Base-by-base conservation (phyloP, 306 rosid species). In the Ormosia semicastrata region DNA sequence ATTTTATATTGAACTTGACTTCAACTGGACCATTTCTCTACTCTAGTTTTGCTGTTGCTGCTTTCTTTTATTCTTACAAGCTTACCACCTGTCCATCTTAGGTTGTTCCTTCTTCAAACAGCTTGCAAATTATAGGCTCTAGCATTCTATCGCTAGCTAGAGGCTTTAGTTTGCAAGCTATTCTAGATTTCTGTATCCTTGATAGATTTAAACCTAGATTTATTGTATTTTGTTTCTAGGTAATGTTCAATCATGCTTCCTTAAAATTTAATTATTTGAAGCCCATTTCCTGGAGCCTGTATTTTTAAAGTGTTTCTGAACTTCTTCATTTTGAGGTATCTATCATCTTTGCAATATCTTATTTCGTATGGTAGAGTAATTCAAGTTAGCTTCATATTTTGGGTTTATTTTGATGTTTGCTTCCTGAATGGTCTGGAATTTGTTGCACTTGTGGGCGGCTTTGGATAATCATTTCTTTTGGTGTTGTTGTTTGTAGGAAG, bases 401-500 rank as follows among this genome's bases (percentile, higher is more conserved):
- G 52, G 36, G 36, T 81, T 71, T 59, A 29, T 10, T 49, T 69
- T 64, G 6, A 54, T 32, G 77, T 68, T 75, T 40, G 70, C 76
- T 73, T 44, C 49, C n/a, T 29, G n/a, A 73, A 54, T 68, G 39
- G 39, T 80, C 73, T 36, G 47, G 59, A 79, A 24, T 18, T 47
- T n/a, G 36, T 79, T 60, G 24, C 36, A 58, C 43, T 62, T 76
- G 54, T 60, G 32, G 58, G 64, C 3, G 12, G 81, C 24, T 80
- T 80, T 72, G 66, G 43, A 71, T 75, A 77, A 83, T 80, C 1
- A 34, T 66, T 81, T 77, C 32, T 73, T 66, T 15, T 69, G 58
- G 71, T 66, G 58, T 15, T 76, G 18, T 44, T 72, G 29, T 65
- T 79, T 82, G 85, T 81, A 91, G 95, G 95, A 91, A 71, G 90